Base-by-base conservation (phyloP, 2,329 filamentous ascomycete species). In the Fusarium denticulatum region DNA sequence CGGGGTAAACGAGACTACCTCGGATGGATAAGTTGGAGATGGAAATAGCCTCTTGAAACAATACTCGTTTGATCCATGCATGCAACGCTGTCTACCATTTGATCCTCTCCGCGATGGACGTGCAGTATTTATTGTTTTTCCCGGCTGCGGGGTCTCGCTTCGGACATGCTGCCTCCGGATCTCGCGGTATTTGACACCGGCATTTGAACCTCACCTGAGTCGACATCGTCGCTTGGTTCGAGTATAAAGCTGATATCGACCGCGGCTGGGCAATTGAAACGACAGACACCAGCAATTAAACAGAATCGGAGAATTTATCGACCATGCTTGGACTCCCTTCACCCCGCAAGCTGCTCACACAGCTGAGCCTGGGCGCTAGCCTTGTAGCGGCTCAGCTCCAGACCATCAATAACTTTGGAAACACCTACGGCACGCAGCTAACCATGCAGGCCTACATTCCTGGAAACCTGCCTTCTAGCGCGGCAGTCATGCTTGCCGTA, bases 301-400 rank as follows among this genome's bases (percentile, higher is more conserved):
- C 16, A 22, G 18, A 30, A 16, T 20, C 39, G 26, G 20, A 45
- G 8, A 13, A 30, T 28, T 9, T 11, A 34, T 13, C n/a, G 14
- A 50, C 9, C 8, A 67, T 67, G 64, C 37, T 67, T 30, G 50
- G 65, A 45, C 37, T 66, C 20, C 42, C 42, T 7, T 67, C 64
- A 1, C 64, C 64, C 1, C 28, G 39, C 11, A 60, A 67, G 45
- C 24, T 67, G 45, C 43, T 67, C 14, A 20, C 43, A 13, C 62
- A 67, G 62, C 50, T 67, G 37, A 67, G 26, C 28, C 24, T 67
- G 20, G 62, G 50, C 24, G 62, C 28, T 4, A 39, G 64, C 50
- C 62, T 67, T 10, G 64, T 67, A 30, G 43, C 62, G 14, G 64
- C 62, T 67, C 64, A 67, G 52, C 64, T 67, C 14, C 64, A 67